Base-by-base conservation (phyloP, 1,284 basidiomycete genomes). In the Amylostereum chailletii region DNA sequence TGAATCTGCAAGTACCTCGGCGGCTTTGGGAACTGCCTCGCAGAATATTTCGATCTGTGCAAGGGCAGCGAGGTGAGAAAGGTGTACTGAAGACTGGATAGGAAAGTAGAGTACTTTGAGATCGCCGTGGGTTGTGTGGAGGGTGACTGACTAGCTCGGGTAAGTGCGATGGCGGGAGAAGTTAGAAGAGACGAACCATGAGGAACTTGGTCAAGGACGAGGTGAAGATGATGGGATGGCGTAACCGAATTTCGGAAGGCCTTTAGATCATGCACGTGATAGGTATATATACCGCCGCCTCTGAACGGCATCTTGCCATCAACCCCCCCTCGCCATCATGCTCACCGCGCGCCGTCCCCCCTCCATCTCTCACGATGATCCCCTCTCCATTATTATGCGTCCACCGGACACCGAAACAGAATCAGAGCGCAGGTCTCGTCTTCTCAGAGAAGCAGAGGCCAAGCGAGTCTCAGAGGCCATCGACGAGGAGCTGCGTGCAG, bases 41-140 rank as follows among this genome's bases (percentile, higher is more conserved):
- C 95, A 98, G 69, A 98, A 99, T 29, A 99, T 68, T 68, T 99
- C 95, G 56, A 98, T 84, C 93, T 97, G 62, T 32, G 34, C 19
- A 19, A 19, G 19, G 19, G 19, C 19, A 10, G 27, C 26, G 42
- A 38, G 34, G 41, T 48, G 26, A 26, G n/a, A 39, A 31, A 48
- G 29, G 46, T 41, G 42, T 30, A n/a, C n/a, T 39, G 42, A 36
- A 3, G 43, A 8, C 42, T 46, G 19, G 37, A 37, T 32, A 32
- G 32, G 49, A 40, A 51, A 45, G 40, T 33, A 26, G 32, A 69
- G 45, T 59, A 90, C 93, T 80, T 99, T 99, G 68, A 99, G 72
- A 60, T 99, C 95, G 30, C 95, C 95, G 58, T 89, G 85, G 29
- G 86, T 82, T 1, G 95, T 98, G 66, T 98, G 90, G 45, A 99